Evolutionary conservation across 169 alveolate species (phyloP), one percentile per base, ranked within the genome.

Genomic region (Babesia divergens): DNA sequence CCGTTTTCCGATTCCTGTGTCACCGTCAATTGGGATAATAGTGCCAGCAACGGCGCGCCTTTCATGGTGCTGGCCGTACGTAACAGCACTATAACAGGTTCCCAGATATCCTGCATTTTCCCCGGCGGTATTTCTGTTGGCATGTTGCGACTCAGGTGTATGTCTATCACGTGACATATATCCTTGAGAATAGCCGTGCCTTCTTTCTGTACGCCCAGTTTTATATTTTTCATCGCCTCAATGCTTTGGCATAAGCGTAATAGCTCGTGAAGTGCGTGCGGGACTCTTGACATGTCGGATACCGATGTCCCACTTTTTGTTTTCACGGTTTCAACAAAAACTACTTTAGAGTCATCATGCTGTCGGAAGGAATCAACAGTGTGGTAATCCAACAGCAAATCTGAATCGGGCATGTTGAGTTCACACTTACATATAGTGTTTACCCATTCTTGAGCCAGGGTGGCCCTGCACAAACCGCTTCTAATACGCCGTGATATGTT

Each of bases 401-500:
- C 60, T 40, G 2, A 22, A 13, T 44, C 72, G 0, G 26, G 50
- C 9, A 7, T 18, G 6, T 14, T n/a, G 0, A n/a, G 51, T 0
- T 26, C 13, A 31, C 72, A 43, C 8, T 37, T 43, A 37, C 59
- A 62, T 6, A 62, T 60, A 4, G 37, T 46, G 29, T 24, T n/a
- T 0, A 7, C 59, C 72, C 72, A 62, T 29, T 47, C 50, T 9
- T 62, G 47, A 24, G 72, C 20, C 13, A 43, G 22, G 18, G 22
- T 6, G 44, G 35, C 47, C 60, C 24, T 62, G 34, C 72, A 62
- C 24, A 62, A 59, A 6, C 51, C 59, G 16, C 37, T 28, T 14
- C 51, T 44, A 11, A 62, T 44, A 13, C 40, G 56, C 47, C 32
- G 72, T 32, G 72, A 44, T 44, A 62, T 44, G 44, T 31, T 46